These are phyloP conservation scores for Raphanus hybrid DNA, from an alignment of 441 rosid genomes.

Conservation along the genomic window DNA sequence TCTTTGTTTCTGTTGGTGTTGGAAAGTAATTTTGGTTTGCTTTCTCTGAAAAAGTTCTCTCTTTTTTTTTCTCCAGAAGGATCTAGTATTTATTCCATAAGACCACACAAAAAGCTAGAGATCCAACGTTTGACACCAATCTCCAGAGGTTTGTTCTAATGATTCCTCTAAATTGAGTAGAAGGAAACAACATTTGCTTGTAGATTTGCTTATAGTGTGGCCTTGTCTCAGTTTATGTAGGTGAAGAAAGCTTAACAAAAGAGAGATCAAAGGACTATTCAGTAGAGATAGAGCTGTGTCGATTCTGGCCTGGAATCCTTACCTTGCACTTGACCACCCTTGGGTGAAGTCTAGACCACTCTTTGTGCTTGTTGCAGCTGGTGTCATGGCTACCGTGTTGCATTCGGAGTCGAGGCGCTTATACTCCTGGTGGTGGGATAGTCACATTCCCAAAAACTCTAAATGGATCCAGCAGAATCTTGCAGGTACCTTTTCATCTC, in stretches of 20 bases:
- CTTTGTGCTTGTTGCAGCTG: conserved; percentile 45
- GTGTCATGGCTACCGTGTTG: conserved; percentile 62
- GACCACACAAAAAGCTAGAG: not conserved
- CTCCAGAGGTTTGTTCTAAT: conserved; percentile 29
- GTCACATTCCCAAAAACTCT: conserved; percentile 86
- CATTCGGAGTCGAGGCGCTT: conserved; percentile 66
- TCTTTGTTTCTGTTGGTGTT: conserved; percentile 28
- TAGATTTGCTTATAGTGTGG: conserved; percentile 26
- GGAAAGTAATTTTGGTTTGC: conserved; percentile 13
- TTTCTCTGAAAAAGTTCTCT: conserved; percentile 19
- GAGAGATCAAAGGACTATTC: conserved; percentile 36
- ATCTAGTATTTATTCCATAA: conserved; percentile 22
- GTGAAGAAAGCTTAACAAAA: conserved; percentile 26
- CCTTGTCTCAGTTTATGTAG: conserved; percentile 40
- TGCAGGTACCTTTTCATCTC: conserved; percentile 50
- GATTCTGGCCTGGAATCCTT: conserved; percentile 82
- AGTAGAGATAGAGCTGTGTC: conserved; percentile 23
- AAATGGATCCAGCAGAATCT: conserved; percentile 92
- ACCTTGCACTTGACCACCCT: conserved; percentile 52
- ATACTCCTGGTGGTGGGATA: conserved; percentile 94
- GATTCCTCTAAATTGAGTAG: conserved; percentile 20
- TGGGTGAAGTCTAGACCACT: conserved; percentile 50
- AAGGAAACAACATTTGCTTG: not conserved
- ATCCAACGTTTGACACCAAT: conserved; percentile 32
- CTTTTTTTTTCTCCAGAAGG: conserved; percentile 21